These are phyloP conservation scores for Clavaria fumosa DNA, from an alignment of 768 basidiomycete species.

Conservation along the genomic window DNA sequence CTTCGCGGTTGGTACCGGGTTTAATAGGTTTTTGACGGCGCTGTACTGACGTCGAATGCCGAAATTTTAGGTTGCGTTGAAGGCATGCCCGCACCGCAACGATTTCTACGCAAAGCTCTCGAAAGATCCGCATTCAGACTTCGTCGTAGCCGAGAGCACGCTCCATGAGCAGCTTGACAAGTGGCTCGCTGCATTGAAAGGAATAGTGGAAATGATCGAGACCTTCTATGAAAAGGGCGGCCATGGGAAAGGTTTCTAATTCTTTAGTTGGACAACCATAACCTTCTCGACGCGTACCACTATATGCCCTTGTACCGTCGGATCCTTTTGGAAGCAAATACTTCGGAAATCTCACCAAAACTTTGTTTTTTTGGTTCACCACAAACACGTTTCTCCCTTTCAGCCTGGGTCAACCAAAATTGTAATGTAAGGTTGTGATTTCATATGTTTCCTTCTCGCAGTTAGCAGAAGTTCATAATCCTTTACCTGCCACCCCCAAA, in stretches of 20 bases:
- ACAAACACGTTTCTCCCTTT: no score
- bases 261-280: not conserved
- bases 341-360: no score
- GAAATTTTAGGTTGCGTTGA: slow-evolving; percentile 38
- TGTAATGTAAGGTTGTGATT: no score
- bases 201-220: slow-evolving; percentile 38
- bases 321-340: not conserved
- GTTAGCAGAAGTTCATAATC: no score
- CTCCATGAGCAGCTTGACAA: slow-evolving; percentile 41
- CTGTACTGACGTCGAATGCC: not conserved
- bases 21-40: slow-evolving; percentile 12
- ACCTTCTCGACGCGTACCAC: not conserved
- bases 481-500: no score
- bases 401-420: no score
- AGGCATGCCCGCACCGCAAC: slow-evolving; percentile 47
- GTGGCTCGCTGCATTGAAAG: slow-evolving; percentile 52
- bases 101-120: slow-evolving; percentile 58
- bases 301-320: not conserved
- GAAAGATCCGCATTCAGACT: slow-evolving; percentile 38
- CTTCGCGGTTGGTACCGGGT: slow-evolving; percentile 36
- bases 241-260: slow-evolving; percentile 36
- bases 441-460: no score
- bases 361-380: no score
- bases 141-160: slow-evolving; percentile 28
- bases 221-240: slow-evolving; percentile 45